Base-by-base conservation (phyloP, 768 basidiomycete genomes). In the Tylopilus felleus region DNA sequence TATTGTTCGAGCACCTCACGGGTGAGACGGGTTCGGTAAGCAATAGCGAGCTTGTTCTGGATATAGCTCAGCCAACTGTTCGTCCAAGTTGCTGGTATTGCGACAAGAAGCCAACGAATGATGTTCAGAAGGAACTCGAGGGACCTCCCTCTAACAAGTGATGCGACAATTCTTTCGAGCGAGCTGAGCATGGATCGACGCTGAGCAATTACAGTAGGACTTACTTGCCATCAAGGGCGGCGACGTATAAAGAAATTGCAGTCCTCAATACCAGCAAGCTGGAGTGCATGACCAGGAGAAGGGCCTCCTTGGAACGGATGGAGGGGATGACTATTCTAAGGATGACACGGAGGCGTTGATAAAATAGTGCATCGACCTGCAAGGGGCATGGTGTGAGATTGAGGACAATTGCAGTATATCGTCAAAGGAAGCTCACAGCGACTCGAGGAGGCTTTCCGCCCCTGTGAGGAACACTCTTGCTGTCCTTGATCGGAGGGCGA, bases 31-130 rank as follows among this genome's bases (percentile, higher is more conserved):
- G 91, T 92, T 21, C 91, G 79, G 70, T 94, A 93, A 8, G 91
- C 90, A 39, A 94, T 86, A 0, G 90, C 85, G 12, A 99, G 80
- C 70, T 97, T 97, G 68, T 85, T 93, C 69, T 99, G 95, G 12
- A 98, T 79, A 66, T 90, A 98, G 62, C 88, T 89, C 27, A 98
- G 77, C 90, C 91, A 93, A 56, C 87, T 89, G 65, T 94, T 93
- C 5, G 89, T 90, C 85, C 90, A 92, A 17, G 93, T 95, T 2
- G 93, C 93, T 0, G 93, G 93, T 50, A 95, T 84, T 28, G 96
- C 96, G 14, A 98, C 88, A 8, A 91, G 73, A 13, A 98, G 76
- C 96, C 96, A 99, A 46, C 85, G 82, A 29, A 86, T 71, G 56
- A 99, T 94, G 57, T 97, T 93, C 56, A 80, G 71, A 29, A 93